A percentile compares a stretch with the other conserved stretches of the same genome.
Conservation (phyloP, 176 grass and related monocot genomes). For the Themeda triandra region DNA sequence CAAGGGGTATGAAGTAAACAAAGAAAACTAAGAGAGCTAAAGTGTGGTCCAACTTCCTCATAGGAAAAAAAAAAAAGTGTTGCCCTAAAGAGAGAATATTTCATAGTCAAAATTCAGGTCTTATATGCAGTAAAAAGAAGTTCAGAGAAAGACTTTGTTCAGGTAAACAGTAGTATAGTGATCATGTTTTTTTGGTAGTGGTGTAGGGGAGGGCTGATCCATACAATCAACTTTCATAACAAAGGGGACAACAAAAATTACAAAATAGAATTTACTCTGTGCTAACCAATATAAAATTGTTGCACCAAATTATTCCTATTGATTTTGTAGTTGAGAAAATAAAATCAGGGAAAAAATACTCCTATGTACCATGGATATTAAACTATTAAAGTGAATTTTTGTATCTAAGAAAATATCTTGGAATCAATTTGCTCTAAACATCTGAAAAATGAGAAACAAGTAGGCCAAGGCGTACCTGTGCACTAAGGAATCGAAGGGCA, state of each 20-base stretch:
- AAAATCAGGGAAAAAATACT: background rate
- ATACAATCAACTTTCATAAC: background rate
- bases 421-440: slow-evolving; percentile 1
- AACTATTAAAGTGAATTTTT: background rate
- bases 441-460: background rate
- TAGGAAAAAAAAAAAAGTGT: background rate
- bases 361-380: background rate
- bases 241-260: background rate
- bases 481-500: slow-evolving; percentile 91
- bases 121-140: background rate
- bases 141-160: background rate
- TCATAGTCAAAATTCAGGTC: background rate
- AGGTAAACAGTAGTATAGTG: background rate
- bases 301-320: background rate
- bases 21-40: background rate
- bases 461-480: slow-evolving; percentile 53
- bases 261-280: background rate
- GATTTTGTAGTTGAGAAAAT: background rate
- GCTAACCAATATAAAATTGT: background rate
- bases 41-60: background rate
- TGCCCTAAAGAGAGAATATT: background rate
- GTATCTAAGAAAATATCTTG: background rate
- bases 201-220: background rate
- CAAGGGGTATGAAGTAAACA: background rate
- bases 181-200: background rate